phyloP scores from a whole-genome alignment of 1,284 basidiomycete genomes.

The Pseudozyma hubeiensis region DNA sequence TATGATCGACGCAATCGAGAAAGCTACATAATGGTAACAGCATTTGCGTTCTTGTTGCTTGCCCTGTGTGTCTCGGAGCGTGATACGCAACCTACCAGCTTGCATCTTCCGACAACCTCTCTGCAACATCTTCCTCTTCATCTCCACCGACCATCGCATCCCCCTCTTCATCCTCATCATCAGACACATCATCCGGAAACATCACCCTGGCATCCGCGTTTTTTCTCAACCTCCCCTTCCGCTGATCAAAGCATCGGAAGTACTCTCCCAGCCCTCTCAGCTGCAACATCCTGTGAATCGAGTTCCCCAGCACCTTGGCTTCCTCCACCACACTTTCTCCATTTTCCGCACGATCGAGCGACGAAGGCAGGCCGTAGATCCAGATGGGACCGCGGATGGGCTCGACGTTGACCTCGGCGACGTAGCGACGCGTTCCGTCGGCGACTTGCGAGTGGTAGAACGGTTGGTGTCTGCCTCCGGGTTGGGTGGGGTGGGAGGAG shows the following conservation, averaged over 20 bases:
- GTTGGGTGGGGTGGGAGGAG: constrained; percentile 1
- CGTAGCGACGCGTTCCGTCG: constrained; percentile 35
- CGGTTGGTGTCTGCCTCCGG: constrained; percentile 38
- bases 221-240: constrained; percentile 13
- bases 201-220: constrained; percentile 12
- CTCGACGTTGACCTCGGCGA: constrained; percentile 45
- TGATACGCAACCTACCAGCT: constrained; percentile 15
- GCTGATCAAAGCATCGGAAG: constrained; percentile 47
- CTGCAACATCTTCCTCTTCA: not conserved
- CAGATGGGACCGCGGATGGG: constrained; percentile 20
- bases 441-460: constrained; percentile 42
- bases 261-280: constrained; percentile 26
- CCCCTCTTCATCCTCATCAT: constrained; percentile 15
- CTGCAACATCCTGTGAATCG: constrained; percentile 17
- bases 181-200: constrained; percentile 48
- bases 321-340: constrained; percentile 10
- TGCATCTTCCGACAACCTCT: constrained; percentile 22
- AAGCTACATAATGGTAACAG: not conserved
- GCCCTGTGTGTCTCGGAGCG: not conserved
- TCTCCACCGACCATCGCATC: constrained; percentile 1
- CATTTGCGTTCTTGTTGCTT: not conserved
- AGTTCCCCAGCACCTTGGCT: not conserved
- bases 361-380: constrained; percentile 29
- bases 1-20: not conserved
- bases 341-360: not conserved